These are phyloP conservation scores for Pseudotsuga menziesii DNA, from an alignment of 75 land plant genomes.

Conservation along the genomic window DNA sequence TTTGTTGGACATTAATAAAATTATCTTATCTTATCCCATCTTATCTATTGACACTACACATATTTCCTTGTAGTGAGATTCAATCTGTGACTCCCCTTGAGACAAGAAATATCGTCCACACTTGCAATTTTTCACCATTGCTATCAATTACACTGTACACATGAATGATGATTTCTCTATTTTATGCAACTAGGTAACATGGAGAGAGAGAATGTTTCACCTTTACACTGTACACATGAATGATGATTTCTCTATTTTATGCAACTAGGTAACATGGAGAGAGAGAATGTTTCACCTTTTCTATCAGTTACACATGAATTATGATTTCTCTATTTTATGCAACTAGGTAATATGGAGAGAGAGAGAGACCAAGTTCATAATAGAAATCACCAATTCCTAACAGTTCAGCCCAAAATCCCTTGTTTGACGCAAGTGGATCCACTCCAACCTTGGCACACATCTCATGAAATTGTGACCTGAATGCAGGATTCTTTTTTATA, in stretches of 20 bases:
- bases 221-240: too few relatives aligned
- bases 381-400: conserved; percentile 98
- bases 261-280: neutral
- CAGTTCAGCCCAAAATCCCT: conserved; percentile 99
- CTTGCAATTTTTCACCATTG: neutral
- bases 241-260: conserved; percentile 4
- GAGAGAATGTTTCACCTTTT: neutral
- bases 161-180: neutral
- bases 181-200: neutral
- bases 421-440: conserved; percentile 96
- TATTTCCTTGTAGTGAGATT: neutral
- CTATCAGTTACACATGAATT: too few relatives aligned
- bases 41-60: too few relatives aligned
- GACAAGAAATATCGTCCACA: neutral
- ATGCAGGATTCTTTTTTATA: conserved; percentile 88
- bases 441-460: conserved; percentile 99
- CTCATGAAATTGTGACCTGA: conserved; percentile 92
- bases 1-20: too few relatives aligned
- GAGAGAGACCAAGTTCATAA: conserved; percentile 83
- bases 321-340: conserved; percentile 1
- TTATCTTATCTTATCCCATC: too few relatives aligned
- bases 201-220: neutral
- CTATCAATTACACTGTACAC: neutral
- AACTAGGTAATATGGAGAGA: neutral
- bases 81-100: neutral